phyloP scores from a whole-genome alignment of 441 rosid species.

The Breynia disticha region DNA sequence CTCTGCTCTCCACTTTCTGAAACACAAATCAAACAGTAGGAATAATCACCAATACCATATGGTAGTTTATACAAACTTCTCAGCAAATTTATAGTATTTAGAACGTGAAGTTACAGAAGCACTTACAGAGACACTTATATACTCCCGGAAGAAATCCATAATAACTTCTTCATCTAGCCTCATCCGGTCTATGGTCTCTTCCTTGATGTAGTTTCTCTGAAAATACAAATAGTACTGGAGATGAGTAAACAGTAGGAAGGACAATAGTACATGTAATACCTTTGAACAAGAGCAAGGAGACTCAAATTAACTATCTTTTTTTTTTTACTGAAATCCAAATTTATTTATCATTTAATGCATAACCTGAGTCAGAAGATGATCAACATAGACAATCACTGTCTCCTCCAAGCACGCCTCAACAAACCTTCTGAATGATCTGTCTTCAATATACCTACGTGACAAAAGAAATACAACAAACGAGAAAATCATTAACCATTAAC shows the following conservation, averaged over 20 bases:
- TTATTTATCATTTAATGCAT: background rate
- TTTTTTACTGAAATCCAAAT: background rate
- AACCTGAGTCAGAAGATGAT: constrained; percentile 92
- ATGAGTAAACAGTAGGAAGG: constrained; percentile 4
- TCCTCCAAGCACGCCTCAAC: constrained; percentile 98
- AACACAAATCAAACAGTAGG: constrained; percentile 12
- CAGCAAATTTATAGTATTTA: background rate
- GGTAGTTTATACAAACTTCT: background rate
- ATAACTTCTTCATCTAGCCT: constrained; percentile 94
- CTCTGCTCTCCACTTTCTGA: constrained; percentile 91
- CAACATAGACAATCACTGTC: constrained; percentile 74
- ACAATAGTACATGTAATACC: background rate
- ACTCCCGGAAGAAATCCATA: constrained; percentile 93
- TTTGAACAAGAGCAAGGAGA: background rate
- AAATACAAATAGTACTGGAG: constrained; percentile 15
- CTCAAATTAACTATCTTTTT: too few relatives aligned
- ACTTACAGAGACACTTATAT: constrained; percentile 81
- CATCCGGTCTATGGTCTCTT: constrained; percentile 97
- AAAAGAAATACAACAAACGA: constrained; percentile 16
- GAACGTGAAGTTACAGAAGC: constrained; percentile 2
- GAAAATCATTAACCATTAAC: constrained; percentile 5
- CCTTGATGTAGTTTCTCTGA: constrained; percentile 86
- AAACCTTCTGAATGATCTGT: constrained; percentile 91
- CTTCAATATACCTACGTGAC: constrained; percentile 76
- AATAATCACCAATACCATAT: background rate